Evolutionary conservation across 495 filamentous ascomycete genomes (phyloP).

Genomic region (Tuber aestivum): DNA sequence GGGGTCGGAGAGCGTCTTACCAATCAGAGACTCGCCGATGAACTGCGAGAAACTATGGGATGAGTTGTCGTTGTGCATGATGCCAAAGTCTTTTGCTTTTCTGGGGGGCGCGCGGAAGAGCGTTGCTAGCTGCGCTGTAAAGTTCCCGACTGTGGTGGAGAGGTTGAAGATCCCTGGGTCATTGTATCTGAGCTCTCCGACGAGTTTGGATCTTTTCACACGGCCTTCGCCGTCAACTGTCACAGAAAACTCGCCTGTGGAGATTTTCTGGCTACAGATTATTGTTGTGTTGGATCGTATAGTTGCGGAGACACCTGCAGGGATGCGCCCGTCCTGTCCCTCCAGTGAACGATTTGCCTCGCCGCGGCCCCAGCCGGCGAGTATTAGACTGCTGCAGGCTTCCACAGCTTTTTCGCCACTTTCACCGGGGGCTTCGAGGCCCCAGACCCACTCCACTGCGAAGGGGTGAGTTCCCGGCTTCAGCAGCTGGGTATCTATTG

Average conservation of each 20-base stretch:
- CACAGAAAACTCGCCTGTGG: slow-evolving; percentile 43
- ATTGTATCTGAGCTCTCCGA: neutral
- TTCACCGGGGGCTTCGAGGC: slow-evolving; percentile 1
- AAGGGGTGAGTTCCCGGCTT: neutral
- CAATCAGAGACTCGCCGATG: slow-evolving; percentile 10
- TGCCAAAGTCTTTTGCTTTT: too few relatives aligned
- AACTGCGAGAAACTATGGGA: neutral
- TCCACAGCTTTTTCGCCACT: neutral
- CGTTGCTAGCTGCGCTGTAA: slow-evolving; percentile 10
- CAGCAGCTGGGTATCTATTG: too few relatives aligned
- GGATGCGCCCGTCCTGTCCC: too few relatives aligned
- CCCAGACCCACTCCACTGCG: slow-evolving; percentile 4
- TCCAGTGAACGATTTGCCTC: too few relatives aligned
- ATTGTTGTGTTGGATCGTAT: slow-evolving; percentile 35
- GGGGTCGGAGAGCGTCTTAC: neutral
- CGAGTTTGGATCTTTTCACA: slow-evolving; percentile 9
- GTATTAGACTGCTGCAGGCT: slow-evolving; percentile 16
- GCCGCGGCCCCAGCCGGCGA: slow-evolving; percentile 39
- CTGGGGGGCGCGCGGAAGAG: slow-evolving; percentile 3
- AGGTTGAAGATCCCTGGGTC: slow-evolving; percentile 20
- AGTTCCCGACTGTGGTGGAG: slow-evolving; percentile 9
- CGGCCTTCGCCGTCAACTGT: slow-evolving; percentile 39
- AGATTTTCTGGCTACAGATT: slow-evolving; percentile 40
- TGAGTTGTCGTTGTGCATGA: slow-evolving; percentile 15
- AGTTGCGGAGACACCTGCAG: too few relatives aligned